Evolutionary conservation across 495 filamentous ascomycete species (phyloP), one percentile per base, ranked within the genome.

Genomic region (Penicillium dipodomyicola): DNA sequence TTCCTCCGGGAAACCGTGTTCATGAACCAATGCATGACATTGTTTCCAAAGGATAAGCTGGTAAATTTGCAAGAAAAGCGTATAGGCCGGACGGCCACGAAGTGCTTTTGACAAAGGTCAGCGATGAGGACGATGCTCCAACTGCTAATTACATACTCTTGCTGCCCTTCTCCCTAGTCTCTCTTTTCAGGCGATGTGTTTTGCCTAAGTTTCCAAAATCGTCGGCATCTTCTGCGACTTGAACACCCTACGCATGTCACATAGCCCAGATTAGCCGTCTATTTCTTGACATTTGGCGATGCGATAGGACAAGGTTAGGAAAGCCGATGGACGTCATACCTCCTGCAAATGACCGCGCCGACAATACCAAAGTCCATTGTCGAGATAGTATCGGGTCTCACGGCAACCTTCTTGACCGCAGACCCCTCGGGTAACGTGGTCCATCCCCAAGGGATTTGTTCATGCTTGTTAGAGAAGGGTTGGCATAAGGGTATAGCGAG

Each of bases 11-110:
- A 90, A 82, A 1, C 80, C 78, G 64, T 83, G 82, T 9, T 76
- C 69, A 30, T 83, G 73, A 9, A 91, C 73, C 43, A 92, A 69
- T 61, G 78, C 84, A 64, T 82, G 68, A 48, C 82, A 79, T 76
- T 92, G 89, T 68, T 90, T 88, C 75, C 85, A 82, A 1, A 93
- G 72, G 29, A 98, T 83, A n/a, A 97, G 72, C 71, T 97, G 94
- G 51, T 90, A 84, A 62, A 81, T 86, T 67, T 93, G 86, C 37
- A 98, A 73, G 70, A 86, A 96, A n/a, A 96, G 79, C 57, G 87
- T 82, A 52, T 81, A 79, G 25, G 87, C 92, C 41, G 83, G 74
- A 46, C 77, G 76, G 49, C 90, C 91, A 9, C 72, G 67, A 49
- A 85, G 77, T 49, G 78, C 78, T 82, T 37, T 14, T 49, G 22